Conservation (phyloP, 331 rosid genomes). For the Dryas integrifolia region DNA sequence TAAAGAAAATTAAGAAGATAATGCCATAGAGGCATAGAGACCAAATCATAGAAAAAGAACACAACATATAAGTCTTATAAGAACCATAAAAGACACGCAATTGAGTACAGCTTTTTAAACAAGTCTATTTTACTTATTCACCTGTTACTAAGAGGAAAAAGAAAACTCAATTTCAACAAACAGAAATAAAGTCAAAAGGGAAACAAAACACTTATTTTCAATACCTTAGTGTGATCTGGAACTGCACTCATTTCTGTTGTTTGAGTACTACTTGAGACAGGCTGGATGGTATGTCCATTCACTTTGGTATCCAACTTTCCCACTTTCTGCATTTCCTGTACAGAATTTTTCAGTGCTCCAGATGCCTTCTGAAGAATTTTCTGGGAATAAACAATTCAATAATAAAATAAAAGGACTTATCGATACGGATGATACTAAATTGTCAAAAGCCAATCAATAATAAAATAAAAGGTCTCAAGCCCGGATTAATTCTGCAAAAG, state of each 20-base stretch:
- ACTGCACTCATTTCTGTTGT: slow-evolving; percentile 38
- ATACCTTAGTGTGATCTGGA: slow-evolving; percentile 53
- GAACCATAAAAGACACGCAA: not conserved
- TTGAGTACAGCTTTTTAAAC: not conserved
- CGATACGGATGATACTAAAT: not conserved
- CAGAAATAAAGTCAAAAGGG: not conserved
- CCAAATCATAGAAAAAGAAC: not conserved
- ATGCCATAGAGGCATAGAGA: not conserved
- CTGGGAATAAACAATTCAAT: slow-evolving; percentile 27
- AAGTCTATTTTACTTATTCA: not conserved
- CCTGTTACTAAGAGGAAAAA: not conserved
- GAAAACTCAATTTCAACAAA: not conserved
- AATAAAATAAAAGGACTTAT: not conserved
- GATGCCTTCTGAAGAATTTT: slow-evolving; percentile 57
- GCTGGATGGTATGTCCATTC: slow-evolving; percentile 38
- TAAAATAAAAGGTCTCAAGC: not conserved
- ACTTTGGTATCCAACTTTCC: slow-evolving; percentile 43
- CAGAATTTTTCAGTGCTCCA: slow-evolving; percentile 47
- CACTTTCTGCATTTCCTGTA: slow-evolving; percentile 40
- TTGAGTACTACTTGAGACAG: slow-evolving; percentile 38
- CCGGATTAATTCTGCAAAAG: not conserved
- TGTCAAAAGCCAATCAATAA: not conserved
- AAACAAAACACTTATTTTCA: slow-evolving; percentile 13
- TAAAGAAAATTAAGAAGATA: not conserved
- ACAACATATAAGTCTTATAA: not conserved